A percentile compares a stretch with the other conserved stretches of the same genome.
These are phyloP conservation scores for Daldinia sp. DNA, from an alignment of 2,329 filamentous ascomycete genomes.

Conservation along the genomic window DNA sequence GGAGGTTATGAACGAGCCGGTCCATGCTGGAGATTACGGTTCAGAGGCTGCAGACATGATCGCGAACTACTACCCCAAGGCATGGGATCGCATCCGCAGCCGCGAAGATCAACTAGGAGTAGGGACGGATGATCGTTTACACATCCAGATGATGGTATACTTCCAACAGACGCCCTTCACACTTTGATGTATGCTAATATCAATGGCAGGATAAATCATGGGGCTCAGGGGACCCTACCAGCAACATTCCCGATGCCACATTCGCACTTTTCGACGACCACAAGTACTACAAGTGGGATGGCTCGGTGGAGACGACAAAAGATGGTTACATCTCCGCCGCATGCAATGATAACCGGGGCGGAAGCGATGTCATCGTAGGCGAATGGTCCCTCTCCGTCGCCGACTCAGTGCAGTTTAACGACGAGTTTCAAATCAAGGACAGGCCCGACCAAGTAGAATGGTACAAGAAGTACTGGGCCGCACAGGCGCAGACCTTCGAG, in stretches of 20 bases:
- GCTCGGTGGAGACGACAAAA: conserved; percentile 57
- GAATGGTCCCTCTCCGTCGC: conserved; percentile 69
- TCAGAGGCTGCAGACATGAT: conserved; percentile 52
- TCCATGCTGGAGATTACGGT: conserved; percentile 47
- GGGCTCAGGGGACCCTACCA: conserved; percentile 62
- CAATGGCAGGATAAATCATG: conserved; percentile 53
- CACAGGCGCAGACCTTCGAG: conserved; percentile 68
- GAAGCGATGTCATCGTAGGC: conserved; percentile 64
- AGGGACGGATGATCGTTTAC: conserved; percentile 55
- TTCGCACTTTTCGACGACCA: conserved; percentile 53
- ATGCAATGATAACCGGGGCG: conserved; percentile 59
- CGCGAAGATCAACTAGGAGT: conserved; percentile 57
- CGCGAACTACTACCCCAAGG: conserved; percentile 60
- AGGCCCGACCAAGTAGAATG: conserved; percentile 59
- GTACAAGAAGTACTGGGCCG: conserved; percentile 68
- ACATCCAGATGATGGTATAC: conserved; percentile 56
- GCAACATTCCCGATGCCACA: conserved; percentile 54
- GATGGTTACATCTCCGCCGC: conserved; percentile 62
- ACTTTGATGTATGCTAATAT: conserved; percentile 11
- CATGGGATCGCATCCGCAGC: conserved; percentile 58
- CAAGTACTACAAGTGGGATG: conserved; percentile 59
- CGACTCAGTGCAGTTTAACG: conserved; percentile 59
- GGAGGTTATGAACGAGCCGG: conserved; percentile 65
- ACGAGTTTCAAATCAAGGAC: conserved; percentile 55
- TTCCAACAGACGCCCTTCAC: not conserved